phyloP scores from a whole-genome alignment of 768 basidiomycete species.

The Lactarius psammicola region DNA sequence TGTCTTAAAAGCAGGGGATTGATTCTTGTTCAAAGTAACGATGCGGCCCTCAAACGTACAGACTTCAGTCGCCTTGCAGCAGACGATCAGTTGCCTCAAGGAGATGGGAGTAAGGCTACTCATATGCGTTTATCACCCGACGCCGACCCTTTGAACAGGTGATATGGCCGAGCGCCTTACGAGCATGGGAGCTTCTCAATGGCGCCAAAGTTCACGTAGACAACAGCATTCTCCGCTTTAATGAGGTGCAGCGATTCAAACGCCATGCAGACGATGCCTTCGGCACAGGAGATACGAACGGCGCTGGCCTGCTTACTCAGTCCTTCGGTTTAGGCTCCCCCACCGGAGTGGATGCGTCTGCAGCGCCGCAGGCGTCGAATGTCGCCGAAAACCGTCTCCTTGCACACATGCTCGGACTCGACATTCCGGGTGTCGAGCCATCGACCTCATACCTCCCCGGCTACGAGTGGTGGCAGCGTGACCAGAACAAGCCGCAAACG shows the following conservation, averaged over 20 bases:
- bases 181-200: slow-evolving; percentile 28
- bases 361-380: slow-evolving; percentile 4
- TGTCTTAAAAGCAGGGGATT: slow-evolving; percentile 17
- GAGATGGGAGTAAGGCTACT: slow-evolving; percentile 63
- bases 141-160: slow-evolving; percentile 63
- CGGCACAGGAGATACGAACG: slow-evolving; percentile 5
- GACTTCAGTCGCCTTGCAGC: slow-evolving; percentile 61
- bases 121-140: slow-evolving; percentile 46
- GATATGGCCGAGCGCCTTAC: slow-evolving; percentile 32
- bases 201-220: slow-evolving; percentile 29
- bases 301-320: background rate
- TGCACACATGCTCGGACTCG: slow-evolving; percentile 28
- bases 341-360: background rate
- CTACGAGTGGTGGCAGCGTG: slow-evolving; percentile 29
- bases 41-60: slow-evolving; percentile 70
- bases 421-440: slow-evolving; percentile 19
- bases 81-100: slow-evolving; percentile 60
- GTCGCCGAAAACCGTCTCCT: slow-evolving; percentile 26
- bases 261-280: slow-evolving; percentile 29
- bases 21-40: slow-evolving; percentile 48
- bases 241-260: slow-evolving; percentile 15
- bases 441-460: slow-evolving; percentile 21
- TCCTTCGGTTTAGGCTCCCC: slow-evolving; percentile 4
- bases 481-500: slow-evolving; percentile 15
- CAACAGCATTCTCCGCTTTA: slow-evolving; percentile 19